These are phyloP conservation scores for Stentor coeruleus DNA, from an alignment of 73 alveolate genomes.

Conservation along the genomic window DNA sequence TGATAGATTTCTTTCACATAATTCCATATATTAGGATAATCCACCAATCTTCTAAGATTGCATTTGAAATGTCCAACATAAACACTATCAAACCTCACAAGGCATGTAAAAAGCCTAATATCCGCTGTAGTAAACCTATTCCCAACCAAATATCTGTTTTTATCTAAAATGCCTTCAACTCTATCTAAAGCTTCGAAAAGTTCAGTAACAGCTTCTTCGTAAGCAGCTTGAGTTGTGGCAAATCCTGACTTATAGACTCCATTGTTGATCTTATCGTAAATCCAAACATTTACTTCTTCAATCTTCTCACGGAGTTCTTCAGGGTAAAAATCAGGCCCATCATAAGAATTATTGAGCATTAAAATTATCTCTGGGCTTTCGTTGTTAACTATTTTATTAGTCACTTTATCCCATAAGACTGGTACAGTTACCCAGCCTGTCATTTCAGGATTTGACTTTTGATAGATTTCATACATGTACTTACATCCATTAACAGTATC, in stretches of 20 bases:
- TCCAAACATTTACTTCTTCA: slow-evolving; percentile 51
- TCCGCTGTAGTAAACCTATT: slow-evolving; percentile 28
- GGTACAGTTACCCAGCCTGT: slow-evolving; percentile 40
- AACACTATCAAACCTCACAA: slow-evolving; percentile 54
- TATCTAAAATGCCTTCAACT: slow-evolving; percentile 36
- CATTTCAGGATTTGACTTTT: not conserved
- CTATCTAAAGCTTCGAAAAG: slow-evolving; percentile 34
- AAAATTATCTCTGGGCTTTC: slow-evolving; percentile 34
- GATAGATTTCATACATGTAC: slow-evolving; percentile 16
- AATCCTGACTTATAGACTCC: slow-evolving; percentile 54
- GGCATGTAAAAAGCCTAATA: slow-evolving; percentile 42
- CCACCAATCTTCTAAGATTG: slow-evolving; percentile 45
- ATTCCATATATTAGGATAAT: slow-evolving; percentile 41
- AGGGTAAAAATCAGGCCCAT: slow-evolving; percentile 33
- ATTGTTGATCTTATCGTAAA: slow-evolving; percentile 49
- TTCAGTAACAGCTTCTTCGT: slow-evolving; percentile 47
- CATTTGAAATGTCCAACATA: slow-evolving; percentile 57
- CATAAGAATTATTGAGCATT: slow-evolving; percentile 31
- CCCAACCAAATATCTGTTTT: slow-evolving; percentile 29
- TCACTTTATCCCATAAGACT: slow-evolving; percentile 49
- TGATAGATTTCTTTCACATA: slow-evolving; percentile 38
- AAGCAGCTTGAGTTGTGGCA: slow-evolving; percentile 49
- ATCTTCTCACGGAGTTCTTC: slow-evolving; percentile 22
- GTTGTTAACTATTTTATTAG: slow-evolving; percentile 35
- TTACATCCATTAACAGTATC: slow-evolving; percentile 7